Evolutionary conservation across 192 early-diverging fungal species (phyloP).

Genomic region (Podochytrium sp.): DNA sequence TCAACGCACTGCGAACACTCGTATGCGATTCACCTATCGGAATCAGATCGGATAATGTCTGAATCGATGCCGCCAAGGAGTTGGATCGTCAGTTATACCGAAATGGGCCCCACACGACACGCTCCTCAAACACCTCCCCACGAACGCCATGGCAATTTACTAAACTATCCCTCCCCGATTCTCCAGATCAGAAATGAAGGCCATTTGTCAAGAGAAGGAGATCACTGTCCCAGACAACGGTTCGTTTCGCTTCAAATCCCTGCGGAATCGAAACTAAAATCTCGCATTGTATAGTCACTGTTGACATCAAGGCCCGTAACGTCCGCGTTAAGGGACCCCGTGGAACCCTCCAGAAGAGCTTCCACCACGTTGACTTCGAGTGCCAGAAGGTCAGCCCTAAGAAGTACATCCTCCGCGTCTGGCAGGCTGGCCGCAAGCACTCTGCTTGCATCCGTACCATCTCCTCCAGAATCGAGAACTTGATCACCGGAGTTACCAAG

Average conservation of each 20-base stretch:
- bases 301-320: constrained; percentile 86
- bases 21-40: too few relatives aligned
- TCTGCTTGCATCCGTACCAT: constrained; percentile 98
- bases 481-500: constrained; percentile 98
- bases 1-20: too few relatives aligned
- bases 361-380: constrained; percentile 94
- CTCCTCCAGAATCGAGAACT: constrained; percentile 92
- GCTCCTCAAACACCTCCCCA: background rate
- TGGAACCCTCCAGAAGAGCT: constrained; percentile 84
- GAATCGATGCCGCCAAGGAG: too few relatives aligned
- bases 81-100: too few relatives aligned
- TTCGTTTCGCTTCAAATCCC: background rate
- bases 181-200: constrained; percentile 71
- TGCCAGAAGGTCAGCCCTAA: constrained; percentile 69
- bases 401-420: constrained; percentile 86
- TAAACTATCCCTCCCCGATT: background rate
- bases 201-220: constrained; percentile 88
- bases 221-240: constrained; percentile 87
- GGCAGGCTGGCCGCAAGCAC: constrained; percentile 97
- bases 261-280: background rate
- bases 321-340: constrained; percentile 91
- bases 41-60: too few relatives aligned
- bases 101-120: background rate
- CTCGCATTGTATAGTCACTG: constrained; percentile 50
- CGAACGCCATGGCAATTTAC: background rate